Conservation (phyloP, 2,329 filamentous ascomycete species). For the Scedosporium minutisporum region DNA sequence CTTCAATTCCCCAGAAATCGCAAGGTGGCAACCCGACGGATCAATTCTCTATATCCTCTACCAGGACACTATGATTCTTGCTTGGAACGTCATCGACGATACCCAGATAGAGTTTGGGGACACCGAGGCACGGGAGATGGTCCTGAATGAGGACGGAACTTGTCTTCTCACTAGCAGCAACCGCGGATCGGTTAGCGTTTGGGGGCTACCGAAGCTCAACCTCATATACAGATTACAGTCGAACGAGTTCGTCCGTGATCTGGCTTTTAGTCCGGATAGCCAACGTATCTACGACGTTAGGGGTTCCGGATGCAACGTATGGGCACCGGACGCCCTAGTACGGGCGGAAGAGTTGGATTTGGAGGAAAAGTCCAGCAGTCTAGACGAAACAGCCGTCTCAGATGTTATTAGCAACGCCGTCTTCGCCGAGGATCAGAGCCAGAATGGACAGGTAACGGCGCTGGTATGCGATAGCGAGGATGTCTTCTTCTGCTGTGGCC, state of each 20-base stretch:
- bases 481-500: background rate
- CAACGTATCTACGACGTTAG: background rate
- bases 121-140: background rate
- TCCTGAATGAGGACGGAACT: background rate
- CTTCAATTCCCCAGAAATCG: background rate
- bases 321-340: background rate
- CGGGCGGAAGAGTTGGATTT: background rate
- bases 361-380: background rate
- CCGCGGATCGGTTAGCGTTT: background rate
- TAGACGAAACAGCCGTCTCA: background rate
- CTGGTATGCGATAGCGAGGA: slow-evolving; percentile 1
- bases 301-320: background rate
- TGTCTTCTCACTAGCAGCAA: background rate
- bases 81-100: background rate
- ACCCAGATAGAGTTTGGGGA: background rate
- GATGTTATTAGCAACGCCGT: background rate
- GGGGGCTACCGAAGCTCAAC: background rate
- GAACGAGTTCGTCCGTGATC: background rate
- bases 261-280: background rate
- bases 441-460: background rate
- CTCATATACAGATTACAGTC: slow-evolving; percentile 1
- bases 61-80: background rate
- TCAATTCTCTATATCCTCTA: background rate
- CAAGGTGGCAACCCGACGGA: background rate
- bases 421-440: background rate